Base-by-base conservation (phyloP, 129 eudicot genomes). In the Flaveria sonorensis region DNA sequence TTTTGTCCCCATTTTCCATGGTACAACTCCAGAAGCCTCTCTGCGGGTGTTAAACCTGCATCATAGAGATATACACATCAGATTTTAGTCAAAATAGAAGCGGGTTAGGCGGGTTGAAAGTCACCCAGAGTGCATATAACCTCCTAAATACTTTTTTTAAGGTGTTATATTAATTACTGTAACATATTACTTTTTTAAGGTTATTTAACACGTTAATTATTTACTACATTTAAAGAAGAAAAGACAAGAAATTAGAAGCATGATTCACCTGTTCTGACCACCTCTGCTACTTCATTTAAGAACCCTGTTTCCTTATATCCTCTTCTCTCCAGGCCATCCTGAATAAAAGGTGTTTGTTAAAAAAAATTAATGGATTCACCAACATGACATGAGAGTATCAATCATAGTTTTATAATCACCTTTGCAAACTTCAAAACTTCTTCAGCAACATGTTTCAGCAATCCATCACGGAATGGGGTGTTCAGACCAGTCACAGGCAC, bases 311-410 rank as follows among this genome's bases (percentile, higher is more conserved):
- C 99, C 81, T 94, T 94, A 42, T 67, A 94, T 81, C 99, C 99
- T 83, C 99, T 91, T 70, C 92, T 91, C 84, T 94, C 99, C 85
- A 94, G 65, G 69, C 99, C 99, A 80, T 94, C 97, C 99, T 94
- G 83, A 56, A 51, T 52, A 73, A 18, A 80, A 40, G 32, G 20
- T 26, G 64, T 40, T 45, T 19, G 5, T 56, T 76, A 73, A 45
- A 51, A 56, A 0, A 3, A 57, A 32, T n/a, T 3, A 42, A 36
- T 7, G 1, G 48, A 65, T 72, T 28, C 23, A 28, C 65, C 18
- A 71, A 52, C 36, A 83, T 9, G 66, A 62, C 45, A 14, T 1
- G 4, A 26, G 21, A 45, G n/a, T 63, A 36, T 60, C 28, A 47
- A 71, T 77, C 19, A 45, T 16, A 36, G 70, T 23, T 78, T 40